Evolutionary conservation across 768 basidiomycete species (phyloP), one percentile per base, ranked within the genome.

Genomic region (Xanthoconium purpureum): DNA sequence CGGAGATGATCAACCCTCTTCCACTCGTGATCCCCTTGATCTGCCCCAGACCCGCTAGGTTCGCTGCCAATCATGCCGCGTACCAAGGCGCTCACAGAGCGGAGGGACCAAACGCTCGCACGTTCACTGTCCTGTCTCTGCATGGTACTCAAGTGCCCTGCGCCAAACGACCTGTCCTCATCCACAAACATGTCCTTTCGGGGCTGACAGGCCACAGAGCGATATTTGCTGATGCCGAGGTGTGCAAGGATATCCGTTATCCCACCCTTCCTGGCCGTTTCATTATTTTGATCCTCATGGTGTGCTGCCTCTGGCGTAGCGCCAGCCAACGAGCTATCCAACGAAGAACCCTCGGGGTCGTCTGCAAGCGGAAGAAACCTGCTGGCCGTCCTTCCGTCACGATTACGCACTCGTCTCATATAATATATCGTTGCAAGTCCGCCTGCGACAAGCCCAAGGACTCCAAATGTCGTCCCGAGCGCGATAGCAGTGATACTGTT

Each of bases 171-270:
- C 10, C 77, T 75, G 62, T 91, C 89, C 69, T 91, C 89, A 52
- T 92, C 88, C 5, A 83, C 87, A 35, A 91, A 79, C 81, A 91
- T 90, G 66, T 91, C 88, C 32, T 80, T 77, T 32, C 89, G 77
- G 52, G 69, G 71, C 10, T 52, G 63, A 30, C 6, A 52, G 17
- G 50, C n/a, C 10, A 7, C 37, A 15, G 50, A 53, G 12, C 48
- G 52, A 53, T 46, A 49, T 49, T 52, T 68, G 24, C 38, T 52
- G 54, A 71, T 43, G 33, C 70, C 64, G n/a, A 73, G 47, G 24
- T 48, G 52, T 47, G 62, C 47, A n/a, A 73, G 57, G 45, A 67
- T 30, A 33, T 52, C 61, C 9, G 42, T 56, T 18, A 72, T 38
- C n/a, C 52, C 39, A 33, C 36, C 29, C 14, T 37, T 37, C 37